Evolutionary conservation across 2,329 filamentous ascomycete species (phyloP).

Genomic region (Paecilomyces sp.): DNA sequence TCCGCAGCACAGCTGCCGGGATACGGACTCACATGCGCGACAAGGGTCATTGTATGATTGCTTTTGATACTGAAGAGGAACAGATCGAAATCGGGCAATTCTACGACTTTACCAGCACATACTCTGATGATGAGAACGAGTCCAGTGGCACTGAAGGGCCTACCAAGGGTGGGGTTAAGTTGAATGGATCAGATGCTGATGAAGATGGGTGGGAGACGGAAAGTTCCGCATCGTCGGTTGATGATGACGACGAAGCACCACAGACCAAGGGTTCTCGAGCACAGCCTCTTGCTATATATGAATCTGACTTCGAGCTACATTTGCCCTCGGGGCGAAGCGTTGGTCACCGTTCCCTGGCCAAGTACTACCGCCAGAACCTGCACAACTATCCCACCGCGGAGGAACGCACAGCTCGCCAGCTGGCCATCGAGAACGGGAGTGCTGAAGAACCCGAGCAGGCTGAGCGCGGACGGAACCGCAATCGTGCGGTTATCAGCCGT

Average conservation of each 20-base stretch:
- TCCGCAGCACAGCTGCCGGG: constrained; percentile 68
- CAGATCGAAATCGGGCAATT: constrained; percentile 92
- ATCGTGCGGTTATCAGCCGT: constrained; percentile 56
- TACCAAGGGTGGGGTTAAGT: constrained; percentile 57
- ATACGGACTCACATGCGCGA: constrained; percentile 97
- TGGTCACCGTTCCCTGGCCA: constrained; percentile 79
- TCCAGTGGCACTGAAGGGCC: constrained; percentile 39
- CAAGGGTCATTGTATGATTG: constrained; percentile 94
- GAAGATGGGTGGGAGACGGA: constrained; percentile 94
- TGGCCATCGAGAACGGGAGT: constrained; percentile 48
- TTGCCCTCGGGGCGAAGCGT: constrained; percentile 83
- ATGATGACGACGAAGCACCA: constrained; percentile 70
- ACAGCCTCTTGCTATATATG: constrained; percentile 61
- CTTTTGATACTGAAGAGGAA: constrained; percentile 79
- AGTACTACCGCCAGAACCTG: constrained; percentile 90
- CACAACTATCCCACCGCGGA: constrained; percentile 72
- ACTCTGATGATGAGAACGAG: constrained; percentile 68
- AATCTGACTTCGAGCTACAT: constrained; percentile 90
- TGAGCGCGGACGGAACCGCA: constrained; percentile 32
- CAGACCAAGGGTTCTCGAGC: constrained; percentile 45
- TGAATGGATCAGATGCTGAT: constrained; percentile 48
- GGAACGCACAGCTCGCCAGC: constrained; percentile 61
- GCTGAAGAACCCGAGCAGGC: constrained; percentile 42
- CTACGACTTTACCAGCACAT: constrained; percentile 94
- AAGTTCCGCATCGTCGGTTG: constrained; percentile 78